Evolutionary conservation across 257 asterid species (phyloP), one percentile per base, ranked within the genome.

Genomic region (Nicotiana noctiflora): DNA sequence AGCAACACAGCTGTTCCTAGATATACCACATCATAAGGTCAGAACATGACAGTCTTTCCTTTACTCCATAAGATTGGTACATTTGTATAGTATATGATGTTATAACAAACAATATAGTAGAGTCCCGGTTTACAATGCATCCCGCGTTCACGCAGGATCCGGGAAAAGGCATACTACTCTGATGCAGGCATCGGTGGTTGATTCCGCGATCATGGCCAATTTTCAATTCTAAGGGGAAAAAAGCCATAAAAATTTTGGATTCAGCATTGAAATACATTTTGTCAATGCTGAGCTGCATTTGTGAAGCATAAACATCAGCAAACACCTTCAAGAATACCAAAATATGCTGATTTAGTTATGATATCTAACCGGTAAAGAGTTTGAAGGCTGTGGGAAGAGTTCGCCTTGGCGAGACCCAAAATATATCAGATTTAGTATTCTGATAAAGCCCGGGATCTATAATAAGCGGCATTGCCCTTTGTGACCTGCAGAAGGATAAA

Each of bases 401-500:
- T 84, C 97, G 88, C 80, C 79, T 84, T 49, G 97, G 92, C 44
- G 83, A 18, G 79, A 90, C 97, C 84, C 90, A 77, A 75, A 88
- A 91, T 84, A 93, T 88, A 80, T 93, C 92, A 40, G 97, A 86
- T 81, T 91, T 93, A 17, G 86, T 89, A 29, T 83, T 84, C 83
- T 87, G 96, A 83, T 88, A 93, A 32, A 93, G 97, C 80, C 97
- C 97, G 15, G 97, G 97, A 84, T 91, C 97, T 64, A 93, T 76
- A 34, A 93, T 90, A 85, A 93, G 82, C 3, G 97, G 97, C 97
- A 89, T 90, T 68, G 95, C 97, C 84, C 97, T 87, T 18, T 87
- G 86, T 76, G 79, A 14, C 78, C 97, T 91, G 88, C 70, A 90
- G 77, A 62, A 68, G 75, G 81, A 79, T 23, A 40, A 25, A 49